Conservation (phyloP, 2,329 filamentous ascomycete species). For the Ophiostoma tasmaniense region DNA sequence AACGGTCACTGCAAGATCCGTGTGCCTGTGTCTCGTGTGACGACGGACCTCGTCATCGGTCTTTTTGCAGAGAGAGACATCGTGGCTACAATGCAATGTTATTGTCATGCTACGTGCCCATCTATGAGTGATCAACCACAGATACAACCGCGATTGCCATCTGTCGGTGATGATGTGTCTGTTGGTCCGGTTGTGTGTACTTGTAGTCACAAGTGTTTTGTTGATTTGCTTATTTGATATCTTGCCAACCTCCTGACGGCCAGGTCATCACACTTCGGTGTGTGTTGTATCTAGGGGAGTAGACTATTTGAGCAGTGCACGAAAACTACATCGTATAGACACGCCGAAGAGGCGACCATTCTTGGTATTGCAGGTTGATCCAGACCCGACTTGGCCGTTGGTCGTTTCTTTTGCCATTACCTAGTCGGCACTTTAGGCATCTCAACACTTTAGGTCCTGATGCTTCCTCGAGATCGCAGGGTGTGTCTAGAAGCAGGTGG, state of each 20-base stretch:
- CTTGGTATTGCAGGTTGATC: background rate
- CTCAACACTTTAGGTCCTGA: background rate
- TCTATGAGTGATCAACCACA: background rate
- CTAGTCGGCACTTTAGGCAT: background rate
- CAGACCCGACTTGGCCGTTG: background rate
- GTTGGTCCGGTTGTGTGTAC: background rate
- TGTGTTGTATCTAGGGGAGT: background rate
- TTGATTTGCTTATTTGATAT: no score
- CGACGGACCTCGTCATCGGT: conserved; percentile 6
- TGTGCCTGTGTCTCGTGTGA: background rate
- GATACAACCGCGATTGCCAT: background rate
- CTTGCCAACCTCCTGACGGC: background rate
- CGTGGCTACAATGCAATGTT: background rate
- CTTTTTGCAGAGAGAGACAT: background rate
- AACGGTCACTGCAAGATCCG: conserved; percentile 1
- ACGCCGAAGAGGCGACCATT: background rate
- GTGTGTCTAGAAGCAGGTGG: background rate
- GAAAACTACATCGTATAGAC: background rate
- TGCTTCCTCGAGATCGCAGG: background rate
- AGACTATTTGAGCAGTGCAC: background rate
- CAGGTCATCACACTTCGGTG: background rate
- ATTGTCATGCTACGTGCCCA: background rate
- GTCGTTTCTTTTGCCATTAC: background rate
- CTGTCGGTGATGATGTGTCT: conserved; percentile 7
- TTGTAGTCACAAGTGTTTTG: background rate